Evolutionary conservation across 352 stramenopile genomes (phyloP), one percentile per base, ranked within the genome.

Genomic region (Pythium aristosporum): DNA sequence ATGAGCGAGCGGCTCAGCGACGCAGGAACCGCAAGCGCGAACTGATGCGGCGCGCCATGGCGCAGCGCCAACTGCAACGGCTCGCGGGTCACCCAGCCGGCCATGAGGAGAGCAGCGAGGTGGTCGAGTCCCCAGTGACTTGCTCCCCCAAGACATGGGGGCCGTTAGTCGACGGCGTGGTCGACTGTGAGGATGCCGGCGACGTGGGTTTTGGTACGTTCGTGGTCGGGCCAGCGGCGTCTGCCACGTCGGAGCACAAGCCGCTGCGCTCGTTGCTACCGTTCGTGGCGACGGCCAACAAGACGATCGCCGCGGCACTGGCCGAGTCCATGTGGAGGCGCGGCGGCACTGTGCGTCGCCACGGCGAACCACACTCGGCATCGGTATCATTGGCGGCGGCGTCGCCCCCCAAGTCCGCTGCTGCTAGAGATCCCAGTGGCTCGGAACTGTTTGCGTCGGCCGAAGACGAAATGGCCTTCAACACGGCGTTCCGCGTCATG

Each of bases 291-390:
- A 18, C 55, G 7, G 44, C 21, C 13, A 21, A 63, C 49, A 50
- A 43, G 30, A 13, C 46, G 8, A 21, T 66, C 3, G 44, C 51
- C 0, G 36, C 51, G 6, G 58, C 56, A 11, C 8, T 55, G n/a
- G 57, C 58, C 11, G 81, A 89, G 21, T 68, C 67, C 0, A 80
- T 91, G 49, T 91, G 81, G 81, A 86, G 78, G 39, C 76, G 77
- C 20, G 79, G 74, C 3, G 68, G 57, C 12, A 63, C 32, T 6
- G 61, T 62, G n/a, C 53, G 65, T 0, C 54, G 59, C 1, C 59
- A 42, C 7, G 58, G 59, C 21, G 58, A 71, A 34, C 28, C 2
- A 28, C 16, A 11, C n/a, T 20, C 4, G 36, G 41, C 21, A 21
- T 9, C 15, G 5, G 41, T 50, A 5, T 9, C 15, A 2, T 11